Conservation (phyloP, 2,329 filamentous ascomycete species). For the Geosmithia putterillii region DNA sequence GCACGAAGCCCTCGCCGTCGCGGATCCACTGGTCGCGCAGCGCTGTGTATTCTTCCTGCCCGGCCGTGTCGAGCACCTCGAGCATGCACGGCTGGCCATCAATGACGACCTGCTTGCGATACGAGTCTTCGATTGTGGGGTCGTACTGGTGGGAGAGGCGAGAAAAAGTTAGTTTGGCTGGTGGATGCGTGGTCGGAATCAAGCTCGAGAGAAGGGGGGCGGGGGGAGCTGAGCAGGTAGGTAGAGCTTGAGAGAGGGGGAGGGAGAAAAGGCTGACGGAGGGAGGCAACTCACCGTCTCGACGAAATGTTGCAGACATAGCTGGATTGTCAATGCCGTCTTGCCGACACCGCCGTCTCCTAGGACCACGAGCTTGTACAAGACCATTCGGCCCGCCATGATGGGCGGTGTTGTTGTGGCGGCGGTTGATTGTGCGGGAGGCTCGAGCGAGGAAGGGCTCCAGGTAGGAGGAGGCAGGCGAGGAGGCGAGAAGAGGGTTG, state of each 20-base stretch:
- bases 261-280: no score
- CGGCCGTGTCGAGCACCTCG: constrained; percentile 92
- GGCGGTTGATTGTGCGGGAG: neutral
- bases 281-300: constrained; percentile 56
- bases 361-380: constrained; percentile 92
- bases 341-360: constrained; percentile 92
- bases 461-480: no score
- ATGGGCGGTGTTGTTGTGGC: constrained; percentile 12
- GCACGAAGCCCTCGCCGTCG: constrained; percentile 91
- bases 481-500: no score
- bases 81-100: constrained; percentile 94
- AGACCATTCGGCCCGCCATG: constrained; percentile 89
- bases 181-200: neutral
- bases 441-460: neutral
- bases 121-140: constrained; percentile 80
- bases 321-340: constrained; percentile 87
- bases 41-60: constrained; percentile 97
- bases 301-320: constrained; percentile 96
- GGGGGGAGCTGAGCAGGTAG: neutral
- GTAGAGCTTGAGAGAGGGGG: neutral
- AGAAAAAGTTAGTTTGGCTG: no score
- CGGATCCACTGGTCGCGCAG: constrained; percentile 96
- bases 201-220: neutral
- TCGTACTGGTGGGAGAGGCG: constrained; percentile 47
- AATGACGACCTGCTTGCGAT: constrained; percentile 84